Evolutionary conservation across 345 rosid genomes (phyloP).

Genomic region (Eucalyptus rudis): DNA sequence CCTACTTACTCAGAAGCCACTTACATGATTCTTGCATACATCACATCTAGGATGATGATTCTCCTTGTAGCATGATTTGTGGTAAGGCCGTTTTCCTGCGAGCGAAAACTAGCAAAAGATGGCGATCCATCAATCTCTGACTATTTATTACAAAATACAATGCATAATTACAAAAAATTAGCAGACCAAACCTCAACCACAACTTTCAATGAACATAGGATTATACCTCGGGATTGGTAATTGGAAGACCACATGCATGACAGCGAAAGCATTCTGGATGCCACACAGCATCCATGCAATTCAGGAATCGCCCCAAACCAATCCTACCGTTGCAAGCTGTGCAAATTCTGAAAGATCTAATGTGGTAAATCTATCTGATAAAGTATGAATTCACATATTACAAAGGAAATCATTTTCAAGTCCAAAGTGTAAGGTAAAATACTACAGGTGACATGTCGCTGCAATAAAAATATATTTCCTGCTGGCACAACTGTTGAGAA

Average conservation of each 20-base stretch:
- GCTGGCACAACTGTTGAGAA: neutral
- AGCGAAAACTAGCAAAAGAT: neutral
- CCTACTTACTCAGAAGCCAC: conserved; percentile 7
- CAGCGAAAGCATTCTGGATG: conserved; percentile 40
- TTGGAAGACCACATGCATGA: conserved; percentile 22
- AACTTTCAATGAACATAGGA: neutral
- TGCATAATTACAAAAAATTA: neutral
- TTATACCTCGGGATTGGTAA: conserved; percentile 10
- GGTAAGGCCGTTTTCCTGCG: conserved; percentile 47
- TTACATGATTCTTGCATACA: conserved; percentile 76
- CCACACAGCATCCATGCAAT: conserved; percentile 32
- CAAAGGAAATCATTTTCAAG: neutral
- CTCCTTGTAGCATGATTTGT: conserved; percentile 76
- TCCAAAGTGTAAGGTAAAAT: neutral
- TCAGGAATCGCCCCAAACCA: conserved; percentile 23
- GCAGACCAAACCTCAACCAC: neutral
- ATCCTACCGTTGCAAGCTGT: conserved; percentile 28
- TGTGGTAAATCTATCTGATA: neutral
- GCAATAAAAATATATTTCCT: neutral
- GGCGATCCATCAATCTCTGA: neutral
- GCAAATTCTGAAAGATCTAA: conserved; percentile 12
- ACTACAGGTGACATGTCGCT: neutral
- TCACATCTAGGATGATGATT: conserved; percentile 86
- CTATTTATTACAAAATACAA: neutral
- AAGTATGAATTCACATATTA: neutral